phyloP scores from a whole-genome alignment of 73 alveolate genomes.

The Halteria grandinella region DNA sequence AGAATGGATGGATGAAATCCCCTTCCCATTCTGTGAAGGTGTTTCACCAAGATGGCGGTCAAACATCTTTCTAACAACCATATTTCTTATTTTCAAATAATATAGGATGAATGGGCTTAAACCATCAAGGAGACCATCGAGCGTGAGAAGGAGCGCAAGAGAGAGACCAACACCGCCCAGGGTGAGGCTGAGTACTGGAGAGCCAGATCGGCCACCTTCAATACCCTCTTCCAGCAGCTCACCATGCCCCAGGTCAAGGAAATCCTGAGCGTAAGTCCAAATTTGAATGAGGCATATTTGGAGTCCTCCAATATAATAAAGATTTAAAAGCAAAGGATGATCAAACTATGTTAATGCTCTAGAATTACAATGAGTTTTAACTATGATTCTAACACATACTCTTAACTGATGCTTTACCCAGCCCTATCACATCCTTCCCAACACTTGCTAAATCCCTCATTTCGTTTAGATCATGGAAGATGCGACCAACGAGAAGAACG shows the following conservation, averaged over 20 bases:
- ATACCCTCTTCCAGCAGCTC: constrained; percentile 80
- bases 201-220: constrained; percentile 80
- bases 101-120: constrained; percentile 71
- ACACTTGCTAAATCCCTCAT: too few relatives aligned
- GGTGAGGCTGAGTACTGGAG: constrained; percentile 87
- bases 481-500: not conserved
- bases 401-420: too few relatives aligned
- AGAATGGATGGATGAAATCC: not conserved
- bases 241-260: constrained; percentile 68
- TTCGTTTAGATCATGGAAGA: not conserved
- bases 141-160: constrained; percentile 47
- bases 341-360: not conserved
- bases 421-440: too few relatives aligned
- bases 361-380: too few relatives aligned
- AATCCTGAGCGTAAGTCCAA: constrained; percentile 42
- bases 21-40: too few relatives aligned
- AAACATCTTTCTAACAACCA: constrained; percentile 18
- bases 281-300: too few relatives aligned
- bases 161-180: constrained; percentile 76
- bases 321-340: not conserved
- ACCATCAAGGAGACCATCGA: constrained; percentile 68
- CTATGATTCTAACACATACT: not conserved
- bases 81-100: not conserved
- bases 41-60: not conserved
- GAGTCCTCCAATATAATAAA: too few relatives aligned